Evolutionary conservation across 345 rosid species (phyloP), one percentile per base, ranked within the genome.

Genomic region (Hypericum perforatum): DNA sequence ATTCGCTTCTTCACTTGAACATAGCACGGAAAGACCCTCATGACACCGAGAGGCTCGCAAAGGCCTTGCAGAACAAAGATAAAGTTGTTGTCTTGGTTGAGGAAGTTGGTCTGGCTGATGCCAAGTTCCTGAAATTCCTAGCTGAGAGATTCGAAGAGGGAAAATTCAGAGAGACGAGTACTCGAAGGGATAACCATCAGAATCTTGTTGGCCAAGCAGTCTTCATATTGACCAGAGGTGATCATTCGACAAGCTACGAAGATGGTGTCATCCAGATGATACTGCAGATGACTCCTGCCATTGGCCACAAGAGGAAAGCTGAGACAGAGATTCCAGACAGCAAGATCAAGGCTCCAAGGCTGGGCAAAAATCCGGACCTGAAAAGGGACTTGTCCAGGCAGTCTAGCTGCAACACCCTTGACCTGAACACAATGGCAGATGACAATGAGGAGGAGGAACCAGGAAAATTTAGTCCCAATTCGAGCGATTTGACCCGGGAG

Each of bases 401-500:
- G 61, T 65, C 81, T 48, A 81, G 74, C 52, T 77, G 74, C 63
- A 82, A 66, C 68, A 60, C 61, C 32, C 83, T 89, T 43, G 97
- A 89, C 57, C 84, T 89, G 5, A 89, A 89, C 76, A 64, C 78
- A 62, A 76, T 61, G 55, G 80, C 81, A 22, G 32, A 22, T 22
- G 32, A 22, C 1, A 58, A 63, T 0, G 82, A 73, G 6, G 75
- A 66, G 7, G 76, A 51, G 41, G 63, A 56, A 62, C 46, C 41
- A 2, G 73, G 80, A 37, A 85, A 79, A 29, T 45, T 77, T 9
- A 79, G 87, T 66, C 89, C 89, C 36, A 76, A 74, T 38, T 74
- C 92, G 8, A 89, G 92, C 62, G 87, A 81, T 46, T 44, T 85
- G 53, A 85, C 87, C 5, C 70, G 76, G 8, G 89, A 84, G 43